Percentiles rank a stretch among this genome's conserved stretches.
Conservation (phyloP, 495 filamentous ascomycete species). For the Penicillium desertorum region DNA sequence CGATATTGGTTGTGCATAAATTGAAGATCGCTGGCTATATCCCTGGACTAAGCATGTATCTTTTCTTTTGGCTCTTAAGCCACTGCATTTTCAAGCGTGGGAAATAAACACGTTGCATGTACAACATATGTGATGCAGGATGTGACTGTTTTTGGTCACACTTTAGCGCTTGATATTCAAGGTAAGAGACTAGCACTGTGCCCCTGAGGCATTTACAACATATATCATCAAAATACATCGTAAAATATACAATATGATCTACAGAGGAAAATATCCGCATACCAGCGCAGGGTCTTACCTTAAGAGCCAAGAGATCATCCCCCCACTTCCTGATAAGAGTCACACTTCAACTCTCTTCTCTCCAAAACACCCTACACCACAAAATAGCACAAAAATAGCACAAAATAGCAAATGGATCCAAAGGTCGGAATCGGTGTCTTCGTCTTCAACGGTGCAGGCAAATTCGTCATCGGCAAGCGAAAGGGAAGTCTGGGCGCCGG, state of each 20-base stretch:
- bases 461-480: slow-evolving; percentile 38
- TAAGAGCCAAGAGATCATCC: background rate
- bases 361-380: background rate
- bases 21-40: background rate
- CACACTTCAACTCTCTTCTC: background rate
- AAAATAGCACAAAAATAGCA: too few relatives aligned
- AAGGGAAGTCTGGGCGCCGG: slow-evolving; percentile 41
- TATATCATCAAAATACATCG: too few relatives aligned
- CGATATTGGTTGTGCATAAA: background rate
- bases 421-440: slow-evolving; percentile 39
- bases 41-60: background rate
- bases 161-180: background rate
- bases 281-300: too few relatives aligned
- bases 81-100: background rate
- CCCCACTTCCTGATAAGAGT: background rate
- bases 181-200: background rate
- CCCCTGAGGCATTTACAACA: too few relatives aligned
- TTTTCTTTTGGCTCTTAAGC: background rate
- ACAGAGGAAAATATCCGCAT: too few relatives aligned
- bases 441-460: slow-evolving; percentile 26
- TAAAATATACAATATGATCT: too few relatives aligned
- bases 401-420: too few relatives aligned
- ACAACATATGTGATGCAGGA: background rate
- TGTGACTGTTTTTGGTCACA: background rate
- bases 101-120: background rate